Base-by-base conservation (phyloP, 768 basidiomycete species). In the Rhodotorula toruloides region DNA sequence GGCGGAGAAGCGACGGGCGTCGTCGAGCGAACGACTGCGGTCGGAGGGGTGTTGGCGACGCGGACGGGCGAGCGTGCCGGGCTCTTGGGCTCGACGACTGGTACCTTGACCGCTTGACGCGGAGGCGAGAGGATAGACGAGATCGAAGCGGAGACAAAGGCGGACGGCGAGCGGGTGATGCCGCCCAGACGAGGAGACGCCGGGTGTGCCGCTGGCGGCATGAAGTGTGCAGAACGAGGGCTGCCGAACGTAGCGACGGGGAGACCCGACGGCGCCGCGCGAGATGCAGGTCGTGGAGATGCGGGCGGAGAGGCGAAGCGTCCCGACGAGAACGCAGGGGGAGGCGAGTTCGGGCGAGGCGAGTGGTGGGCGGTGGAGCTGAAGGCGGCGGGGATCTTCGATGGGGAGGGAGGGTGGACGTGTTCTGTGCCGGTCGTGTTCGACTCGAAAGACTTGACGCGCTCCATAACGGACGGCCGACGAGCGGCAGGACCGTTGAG, bases 381-480 rank as follows among this genome's bases (percentile, higher is more conserved):
- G 48, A 55, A 48, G 4, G 70, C 54, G 12, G 65, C 43, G 12
- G 65, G 61, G 43, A 63, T 56, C 58, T 71, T 71, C 22, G 50
- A 49, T 3, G 70, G 70, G 22, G 65, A 67, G 4, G 61, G 65
- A 0, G 58, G 65, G 49, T 56, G 44, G 22, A 57, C 36, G 57
- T 66, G 55, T 22, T 62, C 57, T 14, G 25, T 29, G 0, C 37
- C 43, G 22, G 63, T 47, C 21, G 63, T 27, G 27, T 34, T 37
- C 32, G 61, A 32, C 58, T 71, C 70, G 58, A 67, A 71, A 4
- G 62, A 61, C 40, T 63, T 66, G 58, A 63, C 58, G 17, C 65
- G 65, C 46, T 71, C 70, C 61, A 63, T 67, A 39, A 71, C 65
- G 13, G 65, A 67, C 11, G 70, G 65, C 2, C 65, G 70, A 37